Conservation (phyloP, 2,329 filamentous ascomycete genomes). For the Lachnellula occidentalis region DNA sequence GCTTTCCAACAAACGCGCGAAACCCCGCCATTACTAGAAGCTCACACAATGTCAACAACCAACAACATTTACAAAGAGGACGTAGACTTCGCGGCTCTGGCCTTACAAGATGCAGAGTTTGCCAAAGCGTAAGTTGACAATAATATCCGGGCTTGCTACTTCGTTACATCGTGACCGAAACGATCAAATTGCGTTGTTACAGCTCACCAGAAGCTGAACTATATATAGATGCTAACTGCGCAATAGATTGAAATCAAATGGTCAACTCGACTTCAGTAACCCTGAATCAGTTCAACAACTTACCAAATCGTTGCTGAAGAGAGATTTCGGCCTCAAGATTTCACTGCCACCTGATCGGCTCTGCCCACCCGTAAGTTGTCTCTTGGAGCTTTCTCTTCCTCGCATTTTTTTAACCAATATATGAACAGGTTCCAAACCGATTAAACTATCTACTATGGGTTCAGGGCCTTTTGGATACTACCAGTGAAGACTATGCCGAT, state of each 20-base stretch:
- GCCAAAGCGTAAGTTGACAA: constrained; percentile 45
- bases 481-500: constrained; percentile 36
- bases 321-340: constrained; percentile 68
- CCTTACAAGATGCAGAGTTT: constrained; percentile 53
- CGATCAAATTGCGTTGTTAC: not conserved
- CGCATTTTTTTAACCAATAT: not conserved
- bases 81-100: constrained; percentile 58
- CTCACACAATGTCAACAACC: constrained; percentile 20
- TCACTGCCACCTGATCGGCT: constrained; percentile 71
- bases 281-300: constrained; percentile 72
- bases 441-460: constrained; percentile 92
- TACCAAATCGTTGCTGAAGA: constrained; percentile 69
- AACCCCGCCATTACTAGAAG: not conserved
- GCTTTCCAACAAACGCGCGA: not conserved
- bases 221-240: constrained; percentile 2
- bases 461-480: constrained; percentile 70
- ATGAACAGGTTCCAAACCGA: constrained; percentile 51
- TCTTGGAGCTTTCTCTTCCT: not conserved
- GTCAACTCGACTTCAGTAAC: constrained; percentile 74
- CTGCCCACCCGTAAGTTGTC: constrained; percentile 66
- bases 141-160: not conserved
- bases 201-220: not conserved
- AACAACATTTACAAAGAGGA: constrained; percentile 49
- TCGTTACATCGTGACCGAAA: not conserved
- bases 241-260: constrained; percentile 45